These are phyloP conservation scores for Myochromella boudieri DNA, from an alignment of 768 basidiomycete genomes.

Conservation along the genomic window DNA sequence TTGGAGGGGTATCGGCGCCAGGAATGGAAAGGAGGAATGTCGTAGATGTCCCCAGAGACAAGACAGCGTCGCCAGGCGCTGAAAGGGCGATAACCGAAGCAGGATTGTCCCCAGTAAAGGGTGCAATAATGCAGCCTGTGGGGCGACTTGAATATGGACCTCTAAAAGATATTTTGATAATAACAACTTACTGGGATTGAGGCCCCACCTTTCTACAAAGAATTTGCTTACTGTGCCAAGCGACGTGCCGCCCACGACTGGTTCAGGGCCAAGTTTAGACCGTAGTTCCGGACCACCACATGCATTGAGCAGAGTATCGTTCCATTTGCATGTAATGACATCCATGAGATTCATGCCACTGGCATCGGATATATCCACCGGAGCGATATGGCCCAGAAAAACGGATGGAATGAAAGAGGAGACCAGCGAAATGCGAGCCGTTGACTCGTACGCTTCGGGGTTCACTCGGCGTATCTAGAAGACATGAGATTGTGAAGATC, in stretches of 20 bases:
- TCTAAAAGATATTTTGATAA: neutral
- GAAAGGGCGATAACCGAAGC: conserved; percentile 77
- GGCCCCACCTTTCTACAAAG: conserved; percentile 78
- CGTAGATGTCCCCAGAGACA: conserved; percentile 88
- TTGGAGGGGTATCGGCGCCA: conserved; percentile 60
- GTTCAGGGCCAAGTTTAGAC: conserved; percentile 72
- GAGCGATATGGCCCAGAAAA: conserved; percentile 75
- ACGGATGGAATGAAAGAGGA: conserved; percentile 83
- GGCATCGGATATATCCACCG: conserved; percentile 85
- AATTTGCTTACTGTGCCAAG: conserved; percentile 67
- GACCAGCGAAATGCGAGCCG: conserved; percentile 73
- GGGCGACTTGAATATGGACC: neutral
- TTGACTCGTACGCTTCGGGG: conserved; percentile 55
- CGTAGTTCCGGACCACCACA: conserved; percentile 70
- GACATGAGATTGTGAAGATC: neutral
- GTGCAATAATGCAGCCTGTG: conserved; percentile 73
- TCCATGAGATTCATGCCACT: conserved; percentile 92
- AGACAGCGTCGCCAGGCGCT: conserved; percentile 76
- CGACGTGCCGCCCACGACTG: conserved; percentile 66
- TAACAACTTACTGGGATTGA: conserved; percentile 51
- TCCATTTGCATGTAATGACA: conserved; percentile 73
- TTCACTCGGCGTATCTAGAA: conserved; percentile 55
- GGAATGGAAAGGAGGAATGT: conserved; percentile 81
- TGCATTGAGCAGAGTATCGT: conserved; percentile 59
- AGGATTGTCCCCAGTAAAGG: conserved; percentile 90